A percentile compares a stretch with the other conserved stretches of the same genome.
Evolutionary conservation across 169 alveolate genomes (phyloP).

Genomic region (Eimeria tenella): DNA sequence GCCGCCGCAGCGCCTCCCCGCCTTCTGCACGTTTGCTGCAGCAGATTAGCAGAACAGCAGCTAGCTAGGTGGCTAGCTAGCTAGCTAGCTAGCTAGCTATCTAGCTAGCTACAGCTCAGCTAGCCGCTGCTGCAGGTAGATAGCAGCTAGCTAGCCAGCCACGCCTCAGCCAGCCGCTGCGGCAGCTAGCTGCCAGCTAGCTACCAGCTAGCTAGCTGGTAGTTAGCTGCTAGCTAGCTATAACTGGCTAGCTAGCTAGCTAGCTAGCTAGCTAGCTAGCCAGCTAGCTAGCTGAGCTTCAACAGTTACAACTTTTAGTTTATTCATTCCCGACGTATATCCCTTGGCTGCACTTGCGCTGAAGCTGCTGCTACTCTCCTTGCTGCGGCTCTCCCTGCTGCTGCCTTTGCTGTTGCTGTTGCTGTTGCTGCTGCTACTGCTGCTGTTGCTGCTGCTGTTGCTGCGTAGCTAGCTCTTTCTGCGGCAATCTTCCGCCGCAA

Average conservation of each 20-base stretch:
- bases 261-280: background rate
- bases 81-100: background rate
- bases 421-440: conserved; percentile 22
- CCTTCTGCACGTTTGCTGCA: background rate
- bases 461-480: background rate
- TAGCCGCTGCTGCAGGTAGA: background rate
- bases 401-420: background rate
- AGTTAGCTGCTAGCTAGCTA: background rate
- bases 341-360: background rate
- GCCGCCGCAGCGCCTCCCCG: background rate
- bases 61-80: background rate
- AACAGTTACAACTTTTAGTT: background rate
- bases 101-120: background rate
- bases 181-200: background rate
- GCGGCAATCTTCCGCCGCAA: background rate
- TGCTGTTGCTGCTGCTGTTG: conserved; percentile 4
- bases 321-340: background rate
- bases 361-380: background rate
- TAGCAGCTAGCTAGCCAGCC: background rate
- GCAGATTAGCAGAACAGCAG: background rate
- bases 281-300: background rate
- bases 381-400: background rate
- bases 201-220: background rate
- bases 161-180: background rate
- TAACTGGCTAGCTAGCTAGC: background rate